Conservation (phyloP, 108 stramenopile genomes). For the Nannochloropsis gaditana region DNA sequence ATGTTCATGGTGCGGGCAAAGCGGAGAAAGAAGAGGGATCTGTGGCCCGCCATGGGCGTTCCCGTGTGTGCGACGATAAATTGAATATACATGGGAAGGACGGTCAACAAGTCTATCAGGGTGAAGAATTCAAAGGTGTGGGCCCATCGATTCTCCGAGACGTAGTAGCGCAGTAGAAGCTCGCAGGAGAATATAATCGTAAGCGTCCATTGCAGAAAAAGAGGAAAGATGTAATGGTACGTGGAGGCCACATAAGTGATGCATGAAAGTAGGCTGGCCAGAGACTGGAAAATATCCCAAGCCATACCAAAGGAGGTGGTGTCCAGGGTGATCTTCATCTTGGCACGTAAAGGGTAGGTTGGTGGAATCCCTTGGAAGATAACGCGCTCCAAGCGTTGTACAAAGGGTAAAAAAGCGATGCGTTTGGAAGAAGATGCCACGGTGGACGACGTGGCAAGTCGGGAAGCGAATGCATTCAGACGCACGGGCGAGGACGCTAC, state of each 20-base stretch:
- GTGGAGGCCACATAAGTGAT: constrained; percentile 11
- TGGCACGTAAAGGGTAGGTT: neutral
- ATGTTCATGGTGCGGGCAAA: neutral
- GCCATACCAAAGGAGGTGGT: neutral
- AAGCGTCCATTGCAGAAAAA: neutral
- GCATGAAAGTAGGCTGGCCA: neutral
- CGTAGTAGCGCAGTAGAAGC: neutral
- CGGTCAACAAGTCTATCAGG: neutral
- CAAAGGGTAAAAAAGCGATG: neutral
- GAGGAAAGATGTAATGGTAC: neutral
- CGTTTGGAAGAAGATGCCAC: neutral
- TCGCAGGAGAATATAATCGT: neutral
- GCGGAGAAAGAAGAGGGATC: neutral
- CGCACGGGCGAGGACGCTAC: neutral
- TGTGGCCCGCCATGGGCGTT: neutral
- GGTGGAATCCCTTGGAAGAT: constrained; percentile 20
- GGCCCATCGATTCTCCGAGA: neutral
- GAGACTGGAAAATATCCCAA: constrained; percentile 1
- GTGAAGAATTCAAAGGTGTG: neutral
- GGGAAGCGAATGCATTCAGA: neutral
- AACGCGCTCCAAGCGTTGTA: neutral
- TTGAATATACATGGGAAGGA: neutral
- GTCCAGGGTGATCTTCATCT: neutral
- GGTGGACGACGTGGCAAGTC: neutral
- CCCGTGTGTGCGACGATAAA: neutral